phyloP scores from a whole-genome alignment of 1,139 yeast species.

The Nakaseomyces kungkrabaensis region DNA sequence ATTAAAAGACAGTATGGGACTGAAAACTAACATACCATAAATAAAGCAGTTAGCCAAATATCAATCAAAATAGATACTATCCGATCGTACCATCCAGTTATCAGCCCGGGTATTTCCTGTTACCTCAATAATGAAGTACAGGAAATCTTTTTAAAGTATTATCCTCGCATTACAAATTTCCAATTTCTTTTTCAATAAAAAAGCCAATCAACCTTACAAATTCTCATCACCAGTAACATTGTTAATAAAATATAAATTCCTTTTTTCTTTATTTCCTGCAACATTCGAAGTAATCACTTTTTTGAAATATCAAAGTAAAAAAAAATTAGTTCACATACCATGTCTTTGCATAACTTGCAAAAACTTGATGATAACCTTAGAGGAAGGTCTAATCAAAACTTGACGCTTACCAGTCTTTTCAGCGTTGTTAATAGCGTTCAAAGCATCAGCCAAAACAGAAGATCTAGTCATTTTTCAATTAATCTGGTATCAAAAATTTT shows the following conservation, averaged over 20 bases:
- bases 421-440: constrained; percentile 97
- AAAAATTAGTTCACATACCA: constrained; percentile 38
- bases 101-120: constrained; percentile 57
- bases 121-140: background rate
- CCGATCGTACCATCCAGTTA: constrained; percentile 96
- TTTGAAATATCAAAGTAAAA: background rate
- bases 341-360: constrained; percentile 97
- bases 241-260: background rate
- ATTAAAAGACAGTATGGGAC: constrained; percentile 97
- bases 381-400: constrained; percentile 96
- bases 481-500: background rate
- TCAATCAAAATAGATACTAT: constrained; percentile 24
- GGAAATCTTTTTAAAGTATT: background rate
- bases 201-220: background rate
- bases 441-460: constrained; percentile 98
- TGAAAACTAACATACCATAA: constrained; percentile 26
- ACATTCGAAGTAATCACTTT: background rate
- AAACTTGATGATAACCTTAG: constrained; percentile 96
- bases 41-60: constrained; percentile 1
- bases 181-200: background rate
- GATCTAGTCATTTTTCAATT: constrained; percentile 78
- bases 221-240: no score
- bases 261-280: background rate
- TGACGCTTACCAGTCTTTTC: constrained; percentile 99
- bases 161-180: background rate